These are phyloP conservation scores for Sporothrix mexicana DNA, from an alignment of 2,329 filamentous ascomycete species.

Conservation along the genomic window DNA sequence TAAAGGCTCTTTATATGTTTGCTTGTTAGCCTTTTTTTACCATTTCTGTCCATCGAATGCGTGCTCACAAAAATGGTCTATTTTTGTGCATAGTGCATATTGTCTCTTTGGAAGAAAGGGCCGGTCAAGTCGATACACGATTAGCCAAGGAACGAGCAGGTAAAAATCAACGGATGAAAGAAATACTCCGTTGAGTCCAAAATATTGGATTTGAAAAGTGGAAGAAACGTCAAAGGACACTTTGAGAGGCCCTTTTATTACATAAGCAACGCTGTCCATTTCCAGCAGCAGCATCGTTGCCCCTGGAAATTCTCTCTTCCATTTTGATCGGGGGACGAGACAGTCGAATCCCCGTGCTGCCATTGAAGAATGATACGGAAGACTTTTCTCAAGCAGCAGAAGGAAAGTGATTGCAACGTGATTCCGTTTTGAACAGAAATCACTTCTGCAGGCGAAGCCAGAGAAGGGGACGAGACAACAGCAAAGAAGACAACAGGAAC, in stretches of 20 bases:
- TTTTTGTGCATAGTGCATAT: background rate
- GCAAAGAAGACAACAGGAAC: no score
- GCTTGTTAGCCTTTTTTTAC: background rate
- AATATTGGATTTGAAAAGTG: no score
- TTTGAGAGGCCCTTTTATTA: background rate
- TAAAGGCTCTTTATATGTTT: background rate
- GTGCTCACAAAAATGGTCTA: no score
- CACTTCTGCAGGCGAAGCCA: background rate
- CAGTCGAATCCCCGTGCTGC: background rate
- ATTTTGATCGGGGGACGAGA: background rate
- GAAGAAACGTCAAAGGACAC: no score
- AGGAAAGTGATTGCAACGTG: background rate
- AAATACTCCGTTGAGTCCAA: background rate
- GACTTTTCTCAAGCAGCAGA: background rate
- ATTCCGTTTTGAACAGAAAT: background rate
- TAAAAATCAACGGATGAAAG: background rate
- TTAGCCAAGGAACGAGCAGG: conserved; percentile 12
- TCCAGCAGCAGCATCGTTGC: background rate
- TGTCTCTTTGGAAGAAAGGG: conserved; percentile 23
- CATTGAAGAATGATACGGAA: conserved; percentile 13
- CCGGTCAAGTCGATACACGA: background rate
- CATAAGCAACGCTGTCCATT: background rate
- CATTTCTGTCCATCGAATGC: no score
- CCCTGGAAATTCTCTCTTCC: background rate
- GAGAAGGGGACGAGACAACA: no score